A percentile compares a stretch with the other conserved stretches of the same genome.
phyloP scores from a whole-genome alignment of 1,139 yeast species.

The Taiozyma onychis region DNA sequence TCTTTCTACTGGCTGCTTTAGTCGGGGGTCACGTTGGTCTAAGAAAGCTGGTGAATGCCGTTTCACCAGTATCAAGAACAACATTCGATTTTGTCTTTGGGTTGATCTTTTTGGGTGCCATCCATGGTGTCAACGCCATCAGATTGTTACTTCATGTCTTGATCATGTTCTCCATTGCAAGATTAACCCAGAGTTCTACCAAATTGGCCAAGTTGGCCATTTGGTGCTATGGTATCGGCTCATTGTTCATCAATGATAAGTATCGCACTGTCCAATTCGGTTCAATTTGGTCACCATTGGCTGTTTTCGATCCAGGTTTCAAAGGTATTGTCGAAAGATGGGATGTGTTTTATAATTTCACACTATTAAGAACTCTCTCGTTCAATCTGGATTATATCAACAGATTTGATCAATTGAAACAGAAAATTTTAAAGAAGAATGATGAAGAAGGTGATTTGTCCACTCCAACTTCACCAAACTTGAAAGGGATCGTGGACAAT shows the following conservation, averaged over 20 bases:
- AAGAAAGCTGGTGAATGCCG: conserved; percentile 33
- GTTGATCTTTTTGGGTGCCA: conserved; percentile 55
- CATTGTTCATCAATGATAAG: conserved; percentile 73
- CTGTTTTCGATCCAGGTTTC: conserved; percentile 49
- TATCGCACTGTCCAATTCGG: conserved; percentile 52
- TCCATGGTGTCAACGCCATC: conserved; percentile 74
- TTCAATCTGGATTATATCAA: conserved; percentile 73
- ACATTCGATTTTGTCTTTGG: conserved; percentile 74
- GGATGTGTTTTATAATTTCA: conserved; percentile 94
- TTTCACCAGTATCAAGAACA: conserved; percentile 33
- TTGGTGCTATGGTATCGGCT: conserved; percentile 75
- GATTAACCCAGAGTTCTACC: conserved; percentile 27
- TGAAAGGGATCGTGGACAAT: conserved; percentile 28
- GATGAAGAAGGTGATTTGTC: conserved; percentile 22
- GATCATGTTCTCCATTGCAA: conserved; percentile 51
- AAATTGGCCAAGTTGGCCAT: conserved; percentile 35
- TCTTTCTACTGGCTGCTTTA: conserved; percentile 53
- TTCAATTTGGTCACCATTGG: conserved; percentile 29
- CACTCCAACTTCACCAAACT: conserved; percentile 22
- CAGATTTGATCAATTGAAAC: conserved; percentile 28
- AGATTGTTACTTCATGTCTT: conserved; percentile 55
- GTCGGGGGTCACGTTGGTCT: conserved; percentile 47
- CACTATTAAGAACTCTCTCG: conserved; percentile 77
- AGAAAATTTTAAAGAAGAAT: conserved; percentile 9
- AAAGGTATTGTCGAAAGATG: conserved; percentile 81